Evolutionary conservation across 352 stramenopile species (phyloP), one percentile per base, ranked within the genome.

Genomic region (Globisporangium lucens): DNA sequence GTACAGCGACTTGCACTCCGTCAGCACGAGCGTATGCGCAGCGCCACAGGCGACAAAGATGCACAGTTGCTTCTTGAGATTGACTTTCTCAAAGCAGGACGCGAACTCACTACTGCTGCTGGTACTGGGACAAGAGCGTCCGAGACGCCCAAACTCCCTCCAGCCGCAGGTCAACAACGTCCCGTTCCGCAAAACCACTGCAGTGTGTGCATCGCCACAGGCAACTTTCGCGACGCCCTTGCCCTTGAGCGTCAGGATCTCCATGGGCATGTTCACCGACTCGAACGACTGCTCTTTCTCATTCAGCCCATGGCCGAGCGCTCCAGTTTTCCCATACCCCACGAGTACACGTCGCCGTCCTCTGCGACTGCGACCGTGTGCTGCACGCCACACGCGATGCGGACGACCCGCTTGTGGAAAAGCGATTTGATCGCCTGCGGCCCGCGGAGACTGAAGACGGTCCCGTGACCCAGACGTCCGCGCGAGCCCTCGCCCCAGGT

Each of bases 171-270:
- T 93, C 1, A 90, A 65, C 29, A 93, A 60, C 17, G 72, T 53
- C 12, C 85, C 85, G 43, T 58, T 75, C 15, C 59, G 43, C 41
- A 87, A 61, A 43, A 91, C 70, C 2, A 75, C 79, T 0, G 79
- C 79, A 15, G 76, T 86, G 73, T 93, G 85, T 64, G 83, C 72
- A 49, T 91, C 80, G 2, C 85, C 85, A 57, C 85, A 93, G 3
- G 80, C 61, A 36, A 93, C 53, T 20, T 79, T 61, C 33, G 70
- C 60, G 29, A 90, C 77, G 3, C 74, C 72, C 20, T 67, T 66
- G 17, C 71, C 53, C 69, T 82, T 79, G 33, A 89, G 65, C 12
- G 79, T 62, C 17, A 85, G 59, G 17, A 89, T 73, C 56, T 89
- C 79, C 76, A 83, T 89, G 8, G 80, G 82, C 49, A 73, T 78